phyloP scores from a whole-genome alignment of 495 filamentous ascomycete genomes.

The Hypoxylon intermedium region DNA sequence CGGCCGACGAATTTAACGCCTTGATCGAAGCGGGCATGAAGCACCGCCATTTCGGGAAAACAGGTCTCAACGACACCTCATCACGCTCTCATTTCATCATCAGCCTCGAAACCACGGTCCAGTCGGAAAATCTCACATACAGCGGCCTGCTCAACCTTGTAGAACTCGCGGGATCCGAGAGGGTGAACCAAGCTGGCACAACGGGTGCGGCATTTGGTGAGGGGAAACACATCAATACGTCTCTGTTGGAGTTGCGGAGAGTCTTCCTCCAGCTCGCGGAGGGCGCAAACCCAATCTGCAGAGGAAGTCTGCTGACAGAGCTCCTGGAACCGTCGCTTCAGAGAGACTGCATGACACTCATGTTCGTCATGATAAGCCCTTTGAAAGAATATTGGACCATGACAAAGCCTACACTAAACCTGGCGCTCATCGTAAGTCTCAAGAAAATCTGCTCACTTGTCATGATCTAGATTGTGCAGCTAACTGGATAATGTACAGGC shows the following conservation, averaged over 20 bases:
- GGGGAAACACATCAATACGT: constrained; percentile 53
- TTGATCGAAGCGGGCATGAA: constrained; percentile 25
- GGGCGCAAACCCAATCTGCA: constrained; percentile 82
- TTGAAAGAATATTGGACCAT: constrained; percentile 83
- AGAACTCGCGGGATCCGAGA: constrained; percentile 60
- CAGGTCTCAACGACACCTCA: constrained; percentile 60
- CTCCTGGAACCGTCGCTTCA: constrained; percentile 92
- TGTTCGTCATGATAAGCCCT: constrained; percentile 97
- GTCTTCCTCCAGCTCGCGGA: constrained; percentile 66
- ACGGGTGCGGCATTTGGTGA: constrained; percentile 45
- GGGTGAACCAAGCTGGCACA: constrained; percentile 78
- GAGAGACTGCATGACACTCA: constrained; percentile 93
- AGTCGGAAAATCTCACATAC: constrained; percentile 55
- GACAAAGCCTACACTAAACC: constrained; percentile 89
- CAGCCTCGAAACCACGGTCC: constrained; percentile 45
- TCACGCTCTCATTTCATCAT: constrained; percentile 59
- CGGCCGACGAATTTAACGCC: constrained; percentile 19
- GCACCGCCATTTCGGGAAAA: constrained; percentile 66
- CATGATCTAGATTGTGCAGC: neutral
- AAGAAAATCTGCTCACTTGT: neutral
- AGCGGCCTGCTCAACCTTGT: constrained; percentile 55
- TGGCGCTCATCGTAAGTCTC: constrained; percentile 79
- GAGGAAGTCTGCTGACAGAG: constrained; percentile 93
- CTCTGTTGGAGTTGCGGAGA: constrained; percentile 51
- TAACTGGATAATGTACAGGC: constrained; percentile 7